These are phyloP conservation scores for Candida smagusa DNA, from an alignment of 1,139 yeast species.

Conservation along the genomic window DNA sequence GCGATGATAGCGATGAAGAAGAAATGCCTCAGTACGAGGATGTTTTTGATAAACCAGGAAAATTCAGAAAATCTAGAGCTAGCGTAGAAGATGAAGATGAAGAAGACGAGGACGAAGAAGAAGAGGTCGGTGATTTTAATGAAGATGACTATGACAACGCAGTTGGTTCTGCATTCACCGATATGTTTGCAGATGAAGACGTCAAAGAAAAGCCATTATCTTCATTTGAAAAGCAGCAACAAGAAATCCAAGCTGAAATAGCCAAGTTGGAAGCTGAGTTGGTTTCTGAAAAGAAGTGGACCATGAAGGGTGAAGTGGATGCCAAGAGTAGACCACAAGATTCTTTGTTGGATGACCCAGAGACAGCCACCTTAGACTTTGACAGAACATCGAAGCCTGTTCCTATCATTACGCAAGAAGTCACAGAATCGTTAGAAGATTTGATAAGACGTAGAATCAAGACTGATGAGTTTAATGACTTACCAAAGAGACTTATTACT, in stretches of 20 bases:
- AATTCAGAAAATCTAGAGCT: slow-evolving; percentile 19
- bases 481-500: slow-evolving; percentile 67
- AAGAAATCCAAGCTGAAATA: slow-evolving; percentile 72
- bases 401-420: slow-evolving; percentile 87
- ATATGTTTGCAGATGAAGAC: slow-evolving; percentile 57
- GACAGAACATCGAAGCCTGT: slow-evolving; percentile 55
- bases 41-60: slow-evolving; percentile 59
- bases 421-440: slow-evolving; percentile 84
- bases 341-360: slow-evolving; percentile 55
- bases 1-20: slow-evolving; percentile 55
- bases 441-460: slow-evolving; percentile 78
- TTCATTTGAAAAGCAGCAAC: slow-evolving; percentile 81
- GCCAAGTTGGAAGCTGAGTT: slow-evolving; percentile 78
- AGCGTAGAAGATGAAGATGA: slow-evolving; percentile 17
- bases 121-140: slow-evolving; percentile 30
- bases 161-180: slow-evolving; percentile 54
- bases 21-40: slow-evolving; percentile 74
- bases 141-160: slow-evolving; percentile 55
- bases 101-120: slow-evolving; percentile 34
- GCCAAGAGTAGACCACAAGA: slow-evolving; percentile 81
- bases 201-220: slow-evolving; percentile 52
- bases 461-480: slow-evolving; percentile 76
- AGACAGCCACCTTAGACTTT: slow-evolving; percentile 35
- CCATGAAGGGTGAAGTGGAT: slow-evolving; percentile 87
- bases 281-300: slow-evolving; percentile 90